Evolutionary conservation across 768 basidiomycete genomes (phyloP).

Genomic region (Kwoniella shandongensis): DNA sequence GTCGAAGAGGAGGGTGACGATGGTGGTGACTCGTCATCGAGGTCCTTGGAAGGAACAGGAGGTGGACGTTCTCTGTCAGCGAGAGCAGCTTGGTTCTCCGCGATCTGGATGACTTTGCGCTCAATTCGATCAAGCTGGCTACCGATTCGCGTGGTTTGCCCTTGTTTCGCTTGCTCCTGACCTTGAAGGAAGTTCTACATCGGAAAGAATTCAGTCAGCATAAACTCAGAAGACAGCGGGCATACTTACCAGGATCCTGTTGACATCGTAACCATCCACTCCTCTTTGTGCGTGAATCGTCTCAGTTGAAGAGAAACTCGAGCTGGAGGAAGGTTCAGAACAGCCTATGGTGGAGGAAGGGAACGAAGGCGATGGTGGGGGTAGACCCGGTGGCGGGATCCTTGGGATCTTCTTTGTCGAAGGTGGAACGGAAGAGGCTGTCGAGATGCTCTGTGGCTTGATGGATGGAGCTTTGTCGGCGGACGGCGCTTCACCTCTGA

Average conservation of each 20-base stretch:
- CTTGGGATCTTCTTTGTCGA: conserved; percentile 11
- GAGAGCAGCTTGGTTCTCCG: conserved; percentile 55
- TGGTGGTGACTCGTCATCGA: conserved; percentile 56
- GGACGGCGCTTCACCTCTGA: conserved; percentile 17
- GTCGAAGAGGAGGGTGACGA: conserved; percentile 55
- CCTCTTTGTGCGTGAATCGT: not conserved
- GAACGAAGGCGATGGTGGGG: conserved; percentile 32
- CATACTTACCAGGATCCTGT: conserved; percentile 56
- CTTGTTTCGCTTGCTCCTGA: conserved; percentile 64
- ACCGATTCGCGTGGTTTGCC: conserved; percentile 66
- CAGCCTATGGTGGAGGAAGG: conserved; percentile 30
- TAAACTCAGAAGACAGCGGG: not conserved
- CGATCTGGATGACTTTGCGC: conserved; percentile 66
- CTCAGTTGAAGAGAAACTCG: not conserved
- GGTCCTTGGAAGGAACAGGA: conserved; percentile 39
- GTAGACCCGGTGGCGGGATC: conserved; percentile 14
- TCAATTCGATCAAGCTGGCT: conserved; percentile 70
- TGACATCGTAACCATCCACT: conserved; percentile 55
- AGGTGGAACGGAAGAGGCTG: conserved; percentile 25
- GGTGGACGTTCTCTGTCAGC: conserved; percentile 34
- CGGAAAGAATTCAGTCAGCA: conserved; percentile 3
- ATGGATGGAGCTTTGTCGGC: not conserved
- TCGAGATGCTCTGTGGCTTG: conserved; percentile 29
- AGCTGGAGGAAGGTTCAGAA: conserved; percentile 8
- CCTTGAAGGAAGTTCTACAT: conserved; percentile 61